phyloP scores from a whole-genome alignment of 352 stramenopile genomes.

The Globisporangium nagaii region DNA sequence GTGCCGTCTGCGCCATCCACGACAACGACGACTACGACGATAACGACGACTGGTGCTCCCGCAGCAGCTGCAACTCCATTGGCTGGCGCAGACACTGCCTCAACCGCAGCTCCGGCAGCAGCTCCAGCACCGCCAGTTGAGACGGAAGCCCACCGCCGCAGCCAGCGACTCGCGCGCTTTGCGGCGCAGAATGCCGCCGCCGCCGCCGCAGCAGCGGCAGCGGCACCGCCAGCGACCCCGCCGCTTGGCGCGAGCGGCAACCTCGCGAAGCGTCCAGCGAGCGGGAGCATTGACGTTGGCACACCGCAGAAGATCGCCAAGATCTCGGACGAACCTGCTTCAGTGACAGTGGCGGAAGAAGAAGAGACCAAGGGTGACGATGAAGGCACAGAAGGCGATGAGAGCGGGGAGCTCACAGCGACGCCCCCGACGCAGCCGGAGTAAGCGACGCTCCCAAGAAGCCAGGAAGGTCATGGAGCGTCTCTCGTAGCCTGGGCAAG shows the following conservation, averaged over 20 bases:
- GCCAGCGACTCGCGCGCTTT: slow-evolving; percentile 47
- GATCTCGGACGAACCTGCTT: slow-evolving; percentile 21
- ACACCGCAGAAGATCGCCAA: slow-evolving; percentile 37
- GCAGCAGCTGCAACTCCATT: not conserved
- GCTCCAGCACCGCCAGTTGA: not conserved
- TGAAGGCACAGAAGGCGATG: not conserved
- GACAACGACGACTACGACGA: not conserved
- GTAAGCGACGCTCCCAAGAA: too few species aligned
- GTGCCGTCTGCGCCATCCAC: not conserved
- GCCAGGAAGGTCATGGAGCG: too few species aligned
- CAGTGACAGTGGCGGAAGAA: not conserved
- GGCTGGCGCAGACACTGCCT: not conserved
- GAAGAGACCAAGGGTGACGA: not conserved
- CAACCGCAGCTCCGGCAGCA: not conserved
- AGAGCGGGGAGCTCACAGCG: not conserved
- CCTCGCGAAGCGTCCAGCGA: slow-evolving; percentile 32
- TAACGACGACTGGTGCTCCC: too few species aligned
- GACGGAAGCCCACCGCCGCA: slow-evolving; percentile 35
- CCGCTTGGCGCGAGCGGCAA: slow-evolving; percentile 7
- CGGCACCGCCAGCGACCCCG: slow-evolving; percentile 6
- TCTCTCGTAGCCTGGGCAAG: too few species aligned
- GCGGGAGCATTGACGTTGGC: slow-evolving; percentile 17
- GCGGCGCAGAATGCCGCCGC: slow-evolving; percentile 4
- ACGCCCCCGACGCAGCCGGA: slow-evolving; percentile 1
- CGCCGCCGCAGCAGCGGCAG: not conserved